Conservation (phyloP, 352 stramenopile genomes). For the Blastocystis sp. region DNA sequence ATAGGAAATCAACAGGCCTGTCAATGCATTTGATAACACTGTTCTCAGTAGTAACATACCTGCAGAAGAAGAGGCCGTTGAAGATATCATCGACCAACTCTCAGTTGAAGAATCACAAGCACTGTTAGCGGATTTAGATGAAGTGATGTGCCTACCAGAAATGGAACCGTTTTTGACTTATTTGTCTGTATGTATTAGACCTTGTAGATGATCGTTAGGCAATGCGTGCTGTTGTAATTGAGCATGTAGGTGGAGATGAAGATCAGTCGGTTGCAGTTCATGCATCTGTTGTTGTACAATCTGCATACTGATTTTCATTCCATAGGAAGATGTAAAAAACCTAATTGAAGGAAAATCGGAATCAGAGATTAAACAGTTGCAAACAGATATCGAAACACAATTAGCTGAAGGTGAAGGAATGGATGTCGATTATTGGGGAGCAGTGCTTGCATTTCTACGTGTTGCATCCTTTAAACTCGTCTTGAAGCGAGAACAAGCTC, state of each 20-base stretch:
- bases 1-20: constrained; percentile 63
- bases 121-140: constrained; percentile 68
- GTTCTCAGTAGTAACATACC: background rate
- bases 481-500: background rate
- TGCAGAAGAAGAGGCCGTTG: constrained; percentile 2
- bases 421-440: constrained; percentile 62
- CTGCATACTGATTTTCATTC: too few relatives aligned
- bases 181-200: background rate
- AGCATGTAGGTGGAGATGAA: background rate
- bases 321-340: constrained; percentile 35
- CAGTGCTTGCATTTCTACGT: constrained; percentile 18
- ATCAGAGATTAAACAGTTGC: constrained; percentile 23
- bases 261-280: constrained; percentile 13
- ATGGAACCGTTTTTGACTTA: constrained; percentile 51
- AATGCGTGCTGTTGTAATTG: constrained; percentile 16
- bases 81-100: constrained; percentile 41
- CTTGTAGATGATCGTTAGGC: background rate
- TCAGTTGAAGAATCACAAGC: constrained; percentile 59
- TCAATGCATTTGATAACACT: constrained; percentile 56
- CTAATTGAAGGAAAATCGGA: constrained; percentile 50
- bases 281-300: constrained; percentile 5
- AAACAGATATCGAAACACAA: constrained; percentile 9
- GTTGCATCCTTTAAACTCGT: constrained; percentile 7
- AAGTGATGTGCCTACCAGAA: constrained; percentile 58
- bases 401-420: constrained; percentile 53